Evolutionary conservation across 192 early-diverging fungal species (phyloP).

Genomic region (Coemansia sp.): DNA sequence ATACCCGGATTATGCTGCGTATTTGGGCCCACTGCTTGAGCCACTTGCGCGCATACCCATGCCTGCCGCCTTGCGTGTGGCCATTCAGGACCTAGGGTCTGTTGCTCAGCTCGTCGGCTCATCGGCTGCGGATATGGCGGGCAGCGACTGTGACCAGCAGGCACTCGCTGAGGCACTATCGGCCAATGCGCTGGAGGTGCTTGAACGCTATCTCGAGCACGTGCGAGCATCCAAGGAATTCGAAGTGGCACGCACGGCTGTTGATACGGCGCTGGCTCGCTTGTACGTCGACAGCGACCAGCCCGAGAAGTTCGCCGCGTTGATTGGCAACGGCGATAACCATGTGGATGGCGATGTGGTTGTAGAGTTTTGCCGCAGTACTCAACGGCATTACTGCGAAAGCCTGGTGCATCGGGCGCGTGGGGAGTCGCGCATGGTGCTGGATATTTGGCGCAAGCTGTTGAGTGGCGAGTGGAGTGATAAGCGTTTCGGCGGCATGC

Average conservation of each 20-base stretch:
- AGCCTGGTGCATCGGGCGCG: constrained; percentile 36
- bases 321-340: constrained; percentile 9
- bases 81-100: constrained; percentile 31
- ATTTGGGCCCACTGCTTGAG: constrained; percentile 28
- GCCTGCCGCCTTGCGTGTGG: constrained; percentile 23
- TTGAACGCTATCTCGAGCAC: constrained; percentile 40
- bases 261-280: constrained; percentile 42
- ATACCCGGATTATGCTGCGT: constrained; percentile 28
- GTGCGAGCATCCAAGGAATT: constrained; percentile 4
- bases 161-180: constrained; percentile 15
- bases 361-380: constrained; percentile 13
- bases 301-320: constrained; percentile 13
- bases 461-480: constrained; percentile 22
- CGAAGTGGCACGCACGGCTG: not conserved
- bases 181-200: constrained; percentile 29
- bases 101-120: constrained; percentile 6
- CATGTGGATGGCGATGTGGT: constrained; percentile 26
- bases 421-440: constrained; percentile 11
- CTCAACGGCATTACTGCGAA: constrained; percentile 35
- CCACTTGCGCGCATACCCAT: constrained; percentile 40
- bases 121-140: constrained; percentile 18
- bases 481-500: constrained; percentile 31
- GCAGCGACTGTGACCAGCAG: constrained; percentile 6
- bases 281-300: constrained; percentile 26
- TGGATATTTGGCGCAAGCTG: constrained; percentile 39